Percentiles rank a stretch among this genome's conserved stretches.
phyloP scores from a whole-genome alignment of 345 rosid species.

The Anastatica hierochuntica region DNA sequence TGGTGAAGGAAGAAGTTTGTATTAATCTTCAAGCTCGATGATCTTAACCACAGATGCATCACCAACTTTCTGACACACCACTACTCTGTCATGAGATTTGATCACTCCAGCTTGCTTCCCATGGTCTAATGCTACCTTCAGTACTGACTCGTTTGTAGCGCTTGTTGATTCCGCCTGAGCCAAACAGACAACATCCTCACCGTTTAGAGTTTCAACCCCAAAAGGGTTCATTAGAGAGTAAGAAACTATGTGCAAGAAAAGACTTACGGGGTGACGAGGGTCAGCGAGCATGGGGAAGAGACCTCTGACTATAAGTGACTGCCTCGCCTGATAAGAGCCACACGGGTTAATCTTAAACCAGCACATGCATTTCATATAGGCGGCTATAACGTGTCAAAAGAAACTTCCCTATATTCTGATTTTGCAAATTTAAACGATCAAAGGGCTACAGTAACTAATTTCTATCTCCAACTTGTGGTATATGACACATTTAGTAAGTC shows the following conservation, averaged over 20 bases:
- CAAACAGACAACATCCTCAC: background rate
- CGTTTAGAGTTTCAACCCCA: no score
- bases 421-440: no score
- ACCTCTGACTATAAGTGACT: slow-evolving; percentile 80
- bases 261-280: slow-evolving; percentile 74
- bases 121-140: slow-evolving; percentile 82
- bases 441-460: no score
- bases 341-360: no score
- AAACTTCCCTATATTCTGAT: no score
- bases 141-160: slow-evolving; percentile 71
- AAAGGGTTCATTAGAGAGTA: no score
- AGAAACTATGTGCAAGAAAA: no score
- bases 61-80: slow-evolving; percentile 92
- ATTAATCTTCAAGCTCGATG: slow-evolving; percentile 71
- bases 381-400: no score
- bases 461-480: no score
- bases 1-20: no score
- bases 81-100: slow-evolving; percentile 74
- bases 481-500: no score
- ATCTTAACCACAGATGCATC: slow-evolving; percentile 89
- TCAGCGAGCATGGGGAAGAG: slow-evolving; percentile 95
- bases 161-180: slow-evolving; percentile 71
- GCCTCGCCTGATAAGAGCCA: slow-evolving; percentile 57
- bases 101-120: slow-evolving; percentile 70
- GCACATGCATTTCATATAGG: background rate